Percentiles rank a stretch among this genome's conserved stretches.
Conservation (phyloP, 2,329 filamentous ascomycete species). For the Fusarium aywerte region DNA sequence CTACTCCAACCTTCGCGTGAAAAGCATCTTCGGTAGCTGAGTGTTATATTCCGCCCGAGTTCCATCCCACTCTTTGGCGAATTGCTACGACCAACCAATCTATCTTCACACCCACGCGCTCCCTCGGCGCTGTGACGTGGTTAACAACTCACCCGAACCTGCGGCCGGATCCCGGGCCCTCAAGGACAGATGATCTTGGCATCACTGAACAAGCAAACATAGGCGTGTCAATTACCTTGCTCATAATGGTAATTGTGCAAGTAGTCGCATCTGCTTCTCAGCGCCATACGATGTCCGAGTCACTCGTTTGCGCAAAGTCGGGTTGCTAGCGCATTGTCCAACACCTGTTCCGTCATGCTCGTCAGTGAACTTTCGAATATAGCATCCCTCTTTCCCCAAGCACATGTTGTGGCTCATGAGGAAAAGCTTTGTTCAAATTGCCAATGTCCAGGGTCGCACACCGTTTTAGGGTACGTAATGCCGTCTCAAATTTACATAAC, state of each 20-base stretch:
- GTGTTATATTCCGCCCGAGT: not conserved
- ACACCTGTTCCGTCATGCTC: not conserved
- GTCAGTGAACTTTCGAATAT: not conserved
- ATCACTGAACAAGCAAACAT: conserved; percentile 12
- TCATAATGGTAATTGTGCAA: conserved; percentile 30
- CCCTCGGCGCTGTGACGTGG: conserved; percentile 38
- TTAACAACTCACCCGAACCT: conserved; percentile 38
- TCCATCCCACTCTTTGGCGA: conserved; percentile 2
- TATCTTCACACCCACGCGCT: conserved; percentile 27
- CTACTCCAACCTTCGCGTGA: conserved; percentile 1
- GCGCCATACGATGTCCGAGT: conserved; percentile 7
- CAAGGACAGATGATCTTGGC: conserved; percentile 8
- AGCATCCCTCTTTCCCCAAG: not conserved
- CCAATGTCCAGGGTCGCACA: not conserved
- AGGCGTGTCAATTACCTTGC: conserved; percentile 27
- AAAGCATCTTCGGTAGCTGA: not conserved
- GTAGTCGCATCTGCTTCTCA: conserved; percentile 18
- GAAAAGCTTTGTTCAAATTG: not conserved
- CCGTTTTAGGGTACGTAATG: not conserved
- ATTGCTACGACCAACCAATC: conserved; percentile 15
- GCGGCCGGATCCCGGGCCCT: conserved; percentile 38
- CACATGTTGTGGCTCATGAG: not conserved
- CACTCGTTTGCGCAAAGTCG: not conserved
- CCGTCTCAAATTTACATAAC: not conserved
- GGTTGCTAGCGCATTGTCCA: not conserved